These are phyloP conservation scores for Casaregolazyma suthepensis DNA, from an alignment of 1,139 yeast genomes.

Conservation along the genomic window DNA sequence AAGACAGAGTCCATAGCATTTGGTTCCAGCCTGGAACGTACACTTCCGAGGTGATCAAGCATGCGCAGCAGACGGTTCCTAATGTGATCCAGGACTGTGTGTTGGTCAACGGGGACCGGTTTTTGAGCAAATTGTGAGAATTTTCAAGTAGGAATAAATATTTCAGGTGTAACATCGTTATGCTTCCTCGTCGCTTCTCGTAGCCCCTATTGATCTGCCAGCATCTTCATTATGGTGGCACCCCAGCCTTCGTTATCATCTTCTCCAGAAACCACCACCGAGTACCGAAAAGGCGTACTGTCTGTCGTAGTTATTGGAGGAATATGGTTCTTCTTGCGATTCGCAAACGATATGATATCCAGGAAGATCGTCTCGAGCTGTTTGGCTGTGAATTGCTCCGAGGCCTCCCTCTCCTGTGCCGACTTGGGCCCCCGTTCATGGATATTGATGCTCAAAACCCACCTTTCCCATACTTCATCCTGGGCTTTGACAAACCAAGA, in stretches of 20 bases:
- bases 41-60: constrained; percentile 47
- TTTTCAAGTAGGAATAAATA: not conserved
- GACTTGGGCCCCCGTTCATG: constrained; percentile 15
- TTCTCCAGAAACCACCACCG: constrained; percentile 30
- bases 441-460: constrained; percentile 38
- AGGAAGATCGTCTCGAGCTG: constrained; percentile 41
- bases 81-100: constrained; percentile 62
- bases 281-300: constrained; percentile 61
- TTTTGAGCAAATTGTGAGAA: constrained; percentile 32
- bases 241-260: constrained; percentile 28
- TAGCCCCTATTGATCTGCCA: constrained; percentile 16
- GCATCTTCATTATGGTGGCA: constrained; percentile 30
- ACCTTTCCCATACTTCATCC: constrained; percentile 44
- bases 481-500: constrained; percentile 39
- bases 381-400: constrained; percentile 17
- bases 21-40: constrained; percentile 87
- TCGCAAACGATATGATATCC: constrained; percentile 47
- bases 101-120: constrained; percentile 59
- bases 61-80: constrained; percentile 35
- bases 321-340: constrained; percentile 55
- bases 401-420: constrained; percentile 20
- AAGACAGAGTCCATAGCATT: constrained; percentile 43
- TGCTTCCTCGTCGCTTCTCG: not conserved
- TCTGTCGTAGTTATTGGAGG: constrained; percentile 71
- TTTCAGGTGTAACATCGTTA: not conserved